phyloP scores from a whole-genome alignment of 495 filamentous ascomycete genomes.

The Cercophora samala region DNA sequence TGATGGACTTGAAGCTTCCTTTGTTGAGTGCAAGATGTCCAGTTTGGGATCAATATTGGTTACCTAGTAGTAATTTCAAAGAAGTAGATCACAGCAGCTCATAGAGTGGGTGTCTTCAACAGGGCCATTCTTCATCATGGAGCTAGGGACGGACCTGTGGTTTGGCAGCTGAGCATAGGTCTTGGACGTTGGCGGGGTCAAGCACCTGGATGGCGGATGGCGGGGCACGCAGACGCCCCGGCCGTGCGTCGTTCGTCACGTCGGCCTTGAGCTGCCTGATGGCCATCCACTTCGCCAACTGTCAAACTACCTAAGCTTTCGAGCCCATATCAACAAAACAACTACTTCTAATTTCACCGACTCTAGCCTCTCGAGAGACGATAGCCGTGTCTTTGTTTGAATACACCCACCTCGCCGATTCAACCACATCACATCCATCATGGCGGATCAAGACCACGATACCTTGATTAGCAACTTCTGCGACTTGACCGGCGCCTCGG shows the following conservation, averaged over 20 bases:
- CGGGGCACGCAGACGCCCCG: not conserved
- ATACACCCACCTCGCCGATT: not conserved
- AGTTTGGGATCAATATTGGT: not conserved
- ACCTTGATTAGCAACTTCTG: slow-evolving; percentile 70
- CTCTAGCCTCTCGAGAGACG: not conserved
- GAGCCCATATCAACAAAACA: not conserved
- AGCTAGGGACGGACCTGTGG: not conserved
- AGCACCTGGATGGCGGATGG: not conserved
- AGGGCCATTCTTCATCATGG: not conserved
- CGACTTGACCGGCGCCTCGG: slow-evolving; percentile 61
- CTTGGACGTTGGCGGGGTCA: not conserved
- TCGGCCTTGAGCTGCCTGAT: slow-evolving; percentile 26
- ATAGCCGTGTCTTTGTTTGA: not conserved
- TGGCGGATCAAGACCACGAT: slow-evolving; percentile 64
- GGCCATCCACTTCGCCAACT: not conserved
- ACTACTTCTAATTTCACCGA: not conserved
- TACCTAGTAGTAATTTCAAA: not conserved
- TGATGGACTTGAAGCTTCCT: not conserved
- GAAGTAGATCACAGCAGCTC: not conserved
- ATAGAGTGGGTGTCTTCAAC: no score
- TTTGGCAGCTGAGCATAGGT: not conserved
- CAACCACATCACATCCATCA: slow-evolving; percentile 17
- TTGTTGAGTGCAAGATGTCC: not conserved
- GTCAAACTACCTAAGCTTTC: not conserved
- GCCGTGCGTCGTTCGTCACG: not conserved